A percentile compares a stretch with the other conserved stretches of the same genome.
Evolutionary conservation across 805 yeast genomes (phyloP).

Genomic region (Pichia occidentalis): DNA sequence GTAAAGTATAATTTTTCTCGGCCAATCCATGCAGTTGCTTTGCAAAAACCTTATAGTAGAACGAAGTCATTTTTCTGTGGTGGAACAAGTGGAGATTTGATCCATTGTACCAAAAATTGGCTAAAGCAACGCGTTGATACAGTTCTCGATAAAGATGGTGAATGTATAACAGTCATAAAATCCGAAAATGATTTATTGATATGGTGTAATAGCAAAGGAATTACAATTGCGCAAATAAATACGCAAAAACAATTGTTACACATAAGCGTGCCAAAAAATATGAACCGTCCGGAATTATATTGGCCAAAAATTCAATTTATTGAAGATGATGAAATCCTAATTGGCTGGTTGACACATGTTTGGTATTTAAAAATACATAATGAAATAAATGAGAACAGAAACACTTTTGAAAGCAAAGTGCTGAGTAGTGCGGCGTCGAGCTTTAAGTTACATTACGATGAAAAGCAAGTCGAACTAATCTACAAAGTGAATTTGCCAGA

Average conservation of each 20-base stretch:
- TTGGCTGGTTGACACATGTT: slow-evolving; percentile 79
- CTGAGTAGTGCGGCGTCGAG: slow-evolving; percentile 51
- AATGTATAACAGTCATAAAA: slow-evolving; percentile 65
- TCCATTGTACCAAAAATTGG: slow-evolving; percentile 78
- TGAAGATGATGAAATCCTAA: slow-evolving; percentile 56
- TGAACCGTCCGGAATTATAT: slow-evolving; percentile 67
- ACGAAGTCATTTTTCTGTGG: slow-evolving; percentile 73
- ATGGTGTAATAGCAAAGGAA: slow-evolving; percentile 83
- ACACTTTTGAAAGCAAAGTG: slow-evolving; percentile 20
- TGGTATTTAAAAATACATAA: slow-evolving; percentile 45
- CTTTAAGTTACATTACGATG: slow-evolving; percentile 36
- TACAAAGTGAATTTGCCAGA: slow-evolving; percentile 42
- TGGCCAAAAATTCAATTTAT: slow-evolving; percentile 72
- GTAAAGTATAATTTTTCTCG: slow-evolving; percentile 76
- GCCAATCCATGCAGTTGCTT: slow-evolving; percentile 80
- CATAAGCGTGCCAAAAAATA: slow-evolving; percentile 50
- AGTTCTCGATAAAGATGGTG: slow-evolving; percentile 50
- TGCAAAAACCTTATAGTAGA: slow-evolving; percentile 61
- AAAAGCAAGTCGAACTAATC: slow-evolving; percentile 40
- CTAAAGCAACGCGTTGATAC: slow-evolving; percentile 73
- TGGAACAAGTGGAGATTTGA: slow-evolving; percentile 81
- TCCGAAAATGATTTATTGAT: slow-evolving; percentile 59
- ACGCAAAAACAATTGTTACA: slow-evolving; percentile 43
- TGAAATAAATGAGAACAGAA: slow-evolving; percentile 2
- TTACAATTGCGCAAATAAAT: slow-evolving; percentile 55